Evolutionary conservation across 106 monocot species (phyloP), one percentile per base, ranked within the genome.

Genomic region (Narthecium ossifragum): DNA sequence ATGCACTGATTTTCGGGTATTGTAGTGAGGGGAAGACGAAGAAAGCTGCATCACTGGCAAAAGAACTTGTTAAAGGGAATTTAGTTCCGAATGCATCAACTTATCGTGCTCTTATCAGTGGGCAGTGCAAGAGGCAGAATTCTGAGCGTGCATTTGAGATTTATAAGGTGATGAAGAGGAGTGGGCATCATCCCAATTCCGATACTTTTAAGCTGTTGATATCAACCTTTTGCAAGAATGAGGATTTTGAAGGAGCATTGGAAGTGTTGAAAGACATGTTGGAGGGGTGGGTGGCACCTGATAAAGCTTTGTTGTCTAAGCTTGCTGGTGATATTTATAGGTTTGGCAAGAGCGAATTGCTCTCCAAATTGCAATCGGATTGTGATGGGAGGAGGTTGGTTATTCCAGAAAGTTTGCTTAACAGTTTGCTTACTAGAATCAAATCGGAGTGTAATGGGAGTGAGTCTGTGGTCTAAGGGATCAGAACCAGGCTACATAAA

Each of bases 11-110:
- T 32, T 51, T 65, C 31, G 94, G 89, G 34, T 68, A 83, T 8
- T 94, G 94, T 57, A 88, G 86, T 61, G 80, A 83, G 70, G 90
- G 94, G 24, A 94, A 90, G 83, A 90, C 75, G 9, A 94, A 66
- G 73, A 94, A 86, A 69, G 94, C 89, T 12, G 71, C 70, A 1
- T 47, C 9, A 3, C 31, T 94, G 34, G 80, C 90, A 40, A 85
- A 76, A 62, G 86, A 90, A 43, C 70, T 90, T 32, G 70, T 73
- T 32, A 41, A 46, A 26, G 62, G 61, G 47, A 81, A 84, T 28
- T 18, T 94, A 46, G 52, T 18, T 14, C 83, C 86, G 9, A 86
- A 90, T 71, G 74, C 73, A 17, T 83, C 78, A 0, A 94, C 86
- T 6, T 94, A 80, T 71, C 43, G 54, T 67, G 90, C 90, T 49